Evolutionary conservation across 75 land plant genomes (phyloP), one percentile per base, ranked within the genome.

Genomic region (Chamaecyparis obtusa): DNA sequence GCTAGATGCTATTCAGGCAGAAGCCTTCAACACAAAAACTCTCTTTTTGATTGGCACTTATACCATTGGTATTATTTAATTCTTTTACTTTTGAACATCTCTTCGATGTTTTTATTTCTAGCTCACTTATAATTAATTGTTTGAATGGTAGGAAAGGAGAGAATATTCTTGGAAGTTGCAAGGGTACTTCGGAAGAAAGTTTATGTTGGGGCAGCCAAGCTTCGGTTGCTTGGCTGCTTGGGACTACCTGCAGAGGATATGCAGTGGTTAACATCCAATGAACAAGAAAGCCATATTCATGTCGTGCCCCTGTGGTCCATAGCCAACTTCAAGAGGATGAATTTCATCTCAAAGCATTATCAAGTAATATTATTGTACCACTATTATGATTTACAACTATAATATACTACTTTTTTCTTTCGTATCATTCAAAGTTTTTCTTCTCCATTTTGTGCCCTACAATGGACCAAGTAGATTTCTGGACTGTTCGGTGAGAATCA

Each of bases 1-100:
- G 11, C 94, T 98, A 86, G 99, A 98, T 84, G 99, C 99, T 19
- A 95, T 98, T 57, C 98, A 98, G 92, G 99, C 99, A 30, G 99
- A 98, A 86, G 89, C 99, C 64, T 98, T 98, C 87, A 96, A 98
- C 87, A 93, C 96, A 56, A 97, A 89, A 83, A 98, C 99, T 72
- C 93, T 98, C 43, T 98, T 98, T 90, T 91, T 98, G 85, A 98
- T 98, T 90, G 99, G 99, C 75, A 95, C 96, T 86, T 98, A 98
- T 67, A 98, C 96, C 24, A 93, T 98, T 51, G 99, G 99, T 96
- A 92, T 54, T 72, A 33, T 0, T 81, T 51, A 14, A 67, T 27
- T 67, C 30, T 32, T n/a, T n/a, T 33, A 74, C 76, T 32, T 74
- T 64, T 74, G 35, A 74, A 33, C 16, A 32, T 33, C 33, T 74